Base-by-base conservation (phyloP, 306 rosid genomes). In the Gastrolobium bilobum region DNA sequence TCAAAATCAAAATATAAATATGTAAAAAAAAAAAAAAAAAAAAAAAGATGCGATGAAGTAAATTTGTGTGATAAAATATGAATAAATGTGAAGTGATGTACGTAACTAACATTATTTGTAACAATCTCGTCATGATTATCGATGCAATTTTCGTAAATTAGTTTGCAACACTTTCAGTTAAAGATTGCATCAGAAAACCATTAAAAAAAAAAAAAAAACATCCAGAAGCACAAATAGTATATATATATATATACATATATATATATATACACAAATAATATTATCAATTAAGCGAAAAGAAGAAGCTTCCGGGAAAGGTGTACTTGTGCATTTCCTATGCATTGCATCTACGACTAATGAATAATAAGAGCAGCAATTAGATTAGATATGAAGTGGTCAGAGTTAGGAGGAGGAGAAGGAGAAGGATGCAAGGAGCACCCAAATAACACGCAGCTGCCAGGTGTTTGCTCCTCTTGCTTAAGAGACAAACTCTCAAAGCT, bases 381-480 rank as follows among this genome's bases (percentile, higher is more conserved):
- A 39, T 70, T 30, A 58, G 15, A 89, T 58, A 89, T 88, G 94
- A 89, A 86, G 38, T 38, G 82, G 78, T 83, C 84, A n/a, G 90
- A 85, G 71, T 74, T 81, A 46, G 77, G 29, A 73, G 75, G 7
- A 44, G 35, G 31, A 57, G 78, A 44, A 56, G 56, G 44, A 52
- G 42, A 1, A 29, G 80, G 79, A 37, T 91, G 97, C 89, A 88
- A 54, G 57, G 51, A 58, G 54, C 97, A 89, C 79, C 87, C 75
- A 34, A 75, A 77, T 37, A 43, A 68, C 76, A 84, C 77, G 5
- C 86, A 76, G 76, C 26, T 68, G 31, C 89, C 88, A 0, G 91
- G 92, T 5, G 90, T 91, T 64, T 89, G 97, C n/a, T 68, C 91
- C 20, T 71, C 56, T 53, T 91, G 97, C 54, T 83, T 91, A 0